These are phyloP conservation scores for Orbilia brochopaga DNA, from an alignment of 2,329 filamentous ascomycete genomes.

Conservation along the genomic window DNA sequence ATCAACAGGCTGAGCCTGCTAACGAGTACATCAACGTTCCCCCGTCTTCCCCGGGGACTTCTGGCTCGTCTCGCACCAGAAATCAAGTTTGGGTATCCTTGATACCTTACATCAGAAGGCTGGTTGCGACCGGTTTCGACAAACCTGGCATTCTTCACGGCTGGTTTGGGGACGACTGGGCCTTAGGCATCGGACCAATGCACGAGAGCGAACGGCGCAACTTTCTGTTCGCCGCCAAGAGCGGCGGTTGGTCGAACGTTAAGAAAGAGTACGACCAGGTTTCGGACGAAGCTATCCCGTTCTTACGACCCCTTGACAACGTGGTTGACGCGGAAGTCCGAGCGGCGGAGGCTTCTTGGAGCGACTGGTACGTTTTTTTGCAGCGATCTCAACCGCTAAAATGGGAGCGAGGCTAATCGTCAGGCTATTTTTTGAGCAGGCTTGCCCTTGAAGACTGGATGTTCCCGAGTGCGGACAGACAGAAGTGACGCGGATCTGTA, in stretches of 20 bases:
- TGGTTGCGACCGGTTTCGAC: constrained; percentile 92
- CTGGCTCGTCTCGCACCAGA: constrained; percentile 42
- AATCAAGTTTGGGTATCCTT: constrained; percentile 67
- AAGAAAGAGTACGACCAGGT: constrained; percentile 90
- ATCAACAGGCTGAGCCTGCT: constrained; percentile 66
- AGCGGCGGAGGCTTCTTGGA: constrained; percentile 83
- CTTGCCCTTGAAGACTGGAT: constrained; percentile 49
- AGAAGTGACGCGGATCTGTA: constrained; percentile 38
- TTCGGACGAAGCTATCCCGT: constrained; percentile 82
- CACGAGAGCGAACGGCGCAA: constrained; percentile 91
- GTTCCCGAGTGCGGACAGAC: constrained; percentile 34
- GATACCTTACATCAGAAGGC: constrained; percentile 84
- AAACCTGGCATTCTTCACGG: constrained; percentile 84
- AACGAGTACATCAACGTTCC: constrained; percentile 49
- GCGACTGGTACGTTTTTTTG: constrained; percentile 70
- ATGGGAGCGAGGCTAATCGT: constrained; percentile 1
- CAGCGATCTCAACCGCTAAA: too few relatives aligned
- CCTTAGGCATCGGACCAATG: constrained; percentile 75
- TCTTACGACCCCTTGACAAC: constrained; percentile 79
- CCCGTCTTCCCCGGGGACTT: constrained; percentile 34
- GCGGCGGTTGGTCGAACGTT: constrained; percentile 75
- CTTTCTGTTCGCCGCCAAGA: constrained; percentile 94
- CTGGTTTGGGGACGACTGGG: constrained; percentile 96
- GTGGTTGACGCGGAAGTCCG: constrained; percentile 80
- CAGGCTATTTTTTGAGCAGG: constrained; percentile 22